A percentile compares a stretch with the other conserved stretches of the same genome.
phyloP scores from a whole-genome alignment of 2,329 filamentous ascomycete genomes.

The Iodosphaeria phyllophila region DNA sequence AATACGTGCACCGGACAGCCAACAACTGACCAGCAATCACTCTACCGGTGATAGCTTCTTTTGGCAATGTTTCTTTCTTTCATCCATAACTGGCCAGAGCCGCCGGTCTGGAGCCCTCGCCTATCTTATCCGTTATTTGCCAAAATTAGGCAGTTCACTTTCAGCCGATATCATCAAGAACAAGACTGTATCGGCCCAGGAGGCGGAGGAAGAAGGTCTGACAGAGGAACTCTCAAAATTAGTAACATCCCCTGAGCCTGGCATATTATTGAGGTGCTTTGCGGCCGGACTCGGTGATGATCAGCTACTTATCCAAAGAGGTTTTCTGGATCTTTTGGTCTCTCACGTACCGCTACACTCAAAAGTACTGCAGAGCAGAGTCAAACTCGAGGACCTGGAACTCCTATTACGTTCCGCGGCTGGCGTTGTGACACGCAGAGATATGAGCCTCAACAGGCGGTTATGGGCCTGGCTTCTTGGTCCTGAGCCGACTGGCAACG shows the following conservation, averaged over 20 bases:
- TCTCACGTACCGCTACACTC: conserved; percentile 78
- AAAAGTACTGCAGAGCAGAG: conserved; percentile 55
- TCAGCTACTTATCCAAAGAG: conserved; percentile 80
- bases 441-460: conserved; percentile 91
- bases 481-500: conserved; percentile 37
- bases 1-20: conserved; percentile 34
- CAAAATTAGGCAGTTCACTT: conserved; percentile 38
- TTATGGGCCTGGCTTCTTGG: conserved; percentile 96
- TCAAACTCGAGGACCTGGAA: conserved; percentile 60
- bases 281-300: conserved; percentile 75
- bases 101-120: conserved; percentile 74
- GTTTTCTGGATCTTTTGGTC: conserved; percentile 83
- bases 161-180: too few species aligned
- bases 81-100: conserved; percentile 75
- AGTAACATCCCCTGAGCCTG: conserved; percentile 79
- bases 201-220: conserved; percentile 20
- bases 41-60: conserved; percentile 68
- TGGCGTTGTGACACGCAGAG: conserved; percentile 73
- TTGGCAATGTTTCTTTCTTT: conserved; percentile 95
- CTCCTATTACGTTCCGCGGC: conserved; percentile 65
- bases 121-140: conserved; percentile 64
- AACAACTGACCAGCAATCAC: conserved; percentile 30
- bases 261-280: conserved; percentile 77
- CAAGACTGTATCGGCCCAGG: too few species aligned
- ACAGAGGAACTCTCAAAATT: conserved; percentile 39